Conservation (phyloP, 2,329 filamentous ascomycete species). For the Fusarium sp. region DNA sequence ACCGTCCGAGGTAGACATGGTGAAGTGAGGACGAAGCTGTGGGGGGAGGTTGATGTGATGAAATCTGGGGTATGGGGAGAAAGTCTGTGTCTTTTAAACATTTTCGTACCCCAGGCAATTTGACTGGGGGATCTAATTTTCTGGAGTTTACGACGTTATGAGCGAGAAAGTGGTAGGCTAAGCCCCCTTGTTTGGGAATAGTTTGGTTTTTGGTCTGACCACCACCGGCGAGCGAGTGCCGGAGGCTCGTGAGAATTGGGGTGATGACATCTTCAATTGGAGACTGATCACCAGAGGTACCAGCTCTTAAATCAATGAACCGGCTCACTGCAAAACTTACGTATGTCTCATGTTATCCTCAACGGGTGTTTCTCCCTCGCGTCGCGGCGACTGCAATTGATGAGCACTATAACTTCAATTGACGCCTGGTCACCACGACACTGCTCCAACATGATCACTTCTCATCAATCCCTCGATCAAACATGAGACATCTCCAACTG, state of each 20-base stretch:
- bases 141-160: slow-evolving; percentile 8
- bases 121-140: background rate
- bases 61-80: slow-evolving; percentile 25
- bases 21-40: slow-evolving; percentile 2
- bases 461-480: background rate
- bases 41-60: slow-evolving; percentile 9
- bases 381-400: too few species aligned
- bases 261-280: background rate
- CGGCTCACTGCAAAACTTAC: background rate
- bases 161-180: slow-evolving; percentile 5
- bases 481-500: slow-evolving; percentile 7
- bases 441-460: background rate
- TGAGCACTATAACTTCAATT: background rate
- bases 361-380: accelerated
- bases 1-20: slow-evolving; percentile 16
- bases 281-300: background rate
- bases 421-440: accelerated
- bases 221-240: background rate
- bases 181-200: slow-evolving; percentile 1
- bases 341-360: accelerated
- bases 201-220: background rate
- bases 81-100: slow-evolving; percentile 18
- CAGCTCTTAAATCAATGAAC: background rate
- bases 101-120: slow-evolving; percentile 1
- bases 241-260: background rate